Base-by-base conservation (phyloP, 2,329 filamentous ascomycete species). In the Mycogone perniciosa region DNA sequence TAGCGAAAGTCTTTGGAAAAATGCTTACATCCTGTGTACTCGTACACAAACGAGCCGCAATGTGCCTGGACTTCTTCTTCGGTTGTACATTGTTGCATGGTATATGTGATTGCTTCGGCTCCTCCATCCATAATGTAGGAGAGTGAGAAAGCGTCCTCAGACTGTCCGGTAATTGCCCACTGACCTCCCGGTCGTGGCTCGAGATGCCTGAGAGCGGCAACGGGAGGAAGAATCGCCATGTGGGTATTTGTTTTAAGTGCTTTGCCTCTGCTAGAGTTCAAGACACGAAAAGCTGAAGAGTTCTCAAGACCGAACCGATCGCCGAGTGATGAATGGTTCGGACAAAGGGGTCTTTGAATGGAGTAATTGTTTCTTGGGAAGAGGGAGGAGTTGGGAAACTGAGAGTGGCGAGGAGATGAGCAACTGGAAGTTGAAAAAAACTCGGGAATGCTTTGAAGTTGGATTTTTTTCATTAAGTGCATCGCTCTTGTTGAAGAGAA, bases 181-280 rank as follows among this genome's bases (percentile, higher is more conserved):
- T 49, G 46, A 9, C 56, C 56, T 29, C 47, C 49, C 10, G 54
- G 48, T 5, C 48, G 43, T 38, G 56, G 55, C 45, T 58, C 56
- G 30, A 58, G 45, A 11, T 41, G 48, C 41, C 49, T 55, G 11
- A 57, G 45, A 6, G 47, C 51, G 26, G 53, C 48, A 38, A 53
- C 33, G 9, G 53, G 46, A 8, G 53, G 53, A 40, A 53, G 47
- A 39, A 37, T 41, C 6, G 40, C 31, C 43, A 49, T 34, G 33
- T 7, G 35, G 31, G 29, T 38, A 5, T 38, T 8, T 3, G 20
- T 20, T 20, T 20, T 20, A 20, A 20, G 20, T 20, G 20, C 20
- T 20, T 20, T 20, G 20, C 20, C 20, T 20, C 20, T 20, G 20
- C 20, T 20, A 20, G 20, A 20, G 20, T 20, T 20, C 20, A 20